Base-by-base conservation (phyloP, 2,329 filamentous ascomycete species). In the Penicillium brasilianum region DNA sequence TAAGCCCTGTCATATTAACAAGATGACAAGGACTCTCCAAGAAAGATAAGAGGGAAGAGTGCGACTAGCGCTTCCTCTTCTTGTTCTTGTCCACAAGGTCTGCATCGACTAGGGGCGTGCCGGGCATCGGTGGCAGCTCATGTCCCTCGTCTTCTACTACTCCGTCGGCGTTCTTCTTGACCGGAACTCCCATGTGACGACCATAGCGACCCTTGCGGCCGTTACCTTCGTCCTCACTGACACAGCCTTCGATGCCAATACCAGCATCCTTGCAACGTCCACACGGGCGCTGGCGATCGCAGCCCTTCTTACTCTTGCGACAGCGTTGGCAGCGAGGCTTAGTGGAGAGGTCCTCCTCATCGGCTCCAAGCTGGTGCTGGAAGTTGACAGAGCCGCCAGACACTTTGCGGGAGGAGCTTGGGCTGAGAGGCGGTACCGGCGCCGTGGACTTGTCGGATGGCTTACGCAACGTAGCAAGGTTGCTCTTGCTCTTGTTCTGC, bases 271-370 rank as follows among this genome's bases (percentile, higher is more conserved):
- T 92, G 87, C 95, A 99, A 65, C 95, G 88, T 58, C 93, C 92
- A 74, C 95, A 99, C 30, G 95, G 95, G 41, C 95, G 89, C 79
- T 98, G 95, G 60, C 95, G 90, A 81, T 99, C 95, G 75, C 95
- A 99, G 13, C 95, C 95, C 81, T 99, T 99, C 85, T 99, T 99
- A 81, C 94, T 98, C 87, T 99, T 99, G 72, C 95, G 90, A 84
- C 95, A 99, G 60, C 95, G 90, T 77, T 99, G 95, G 83, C 95
- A 99, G 65, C 95, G 93, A 59, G 95, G 95, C 80, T 98, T 97
- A 67, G 90, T 93, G 0, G 94, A 97, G 20, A 98, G 82, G 59
- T 97, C 93, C 67, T 97, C 93, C 67, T 97, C 92, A 67, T 93
- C 92, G 34, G 83, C 82, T 51, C 83, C 85, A 43, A 87, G 79